phyloP scores from a whole-genome alignment of 305 asterid genomes.

The Fraxinus nigra region DNA sequence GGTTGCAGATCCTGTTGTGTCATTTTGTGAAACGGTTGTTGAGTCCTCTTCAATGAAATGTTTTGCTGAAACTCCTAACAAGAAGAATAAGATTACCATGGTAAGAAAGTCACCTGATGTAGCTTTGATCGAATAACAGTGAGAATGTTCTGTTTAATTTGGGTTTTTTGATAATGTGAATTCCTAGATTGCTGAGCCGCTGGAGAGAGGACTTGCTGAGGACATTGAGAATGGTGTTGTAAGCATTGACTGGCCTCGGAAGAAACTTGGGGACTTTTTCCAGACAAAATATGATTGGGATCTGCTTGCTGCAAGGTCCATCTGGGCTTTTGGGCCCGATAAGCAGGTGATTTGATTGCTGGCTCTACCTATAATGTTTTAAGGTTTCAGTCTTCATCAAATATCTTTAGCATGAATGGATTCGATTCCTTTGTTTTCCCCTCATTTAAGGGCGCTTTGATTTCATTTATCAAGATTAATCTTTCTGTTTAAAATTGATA shows the following conservation, averaged over 20 bases:
- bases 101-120: conserved; percentile 35
- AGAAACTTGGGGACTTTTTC: conserved; percentile 86
- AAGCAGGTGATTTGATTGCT: conserved; percentile 63
- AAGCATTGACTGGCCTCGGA: conserved; percentile 87
- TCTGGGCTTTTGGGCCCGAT: conserved; percentile 99
- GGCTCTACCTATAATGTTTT: conserved; percentile 36
- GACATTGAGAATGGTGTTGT: conserved; percentile 92
- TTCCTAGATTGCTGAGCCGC: conserved; percentile 88
- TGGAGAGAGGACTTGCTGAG: conserved; percentile 97
- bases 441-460: conserved; percentile 10
- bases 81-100: conserved; percentile 96
- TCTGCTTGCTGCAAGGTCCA: conserved; percentile 92
- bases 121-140: not conserved
- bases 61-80: conserved; percentile 98
- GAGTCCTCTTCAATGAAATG: conserved; percentile 98
- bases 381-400: conserved; percentile 94
- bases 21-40: conserved; percentile 96
- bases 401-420: not conserved
- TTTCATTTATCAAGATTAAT: not conserved
- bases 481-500: conserved; percentile 7
- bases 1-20: conserved; percentile 99
- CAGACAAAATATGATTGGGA: conserved; percentile 98
- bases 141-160: not conserved
- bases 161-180: conserved; percentile 16
- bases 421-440: not conserved